Percentiles rank a stretch among this genome's conserved stretches.
phyloP scores from a whole-genome alignment of 345 rosid genomes.

The Citrus cavaleriei region DNA sequence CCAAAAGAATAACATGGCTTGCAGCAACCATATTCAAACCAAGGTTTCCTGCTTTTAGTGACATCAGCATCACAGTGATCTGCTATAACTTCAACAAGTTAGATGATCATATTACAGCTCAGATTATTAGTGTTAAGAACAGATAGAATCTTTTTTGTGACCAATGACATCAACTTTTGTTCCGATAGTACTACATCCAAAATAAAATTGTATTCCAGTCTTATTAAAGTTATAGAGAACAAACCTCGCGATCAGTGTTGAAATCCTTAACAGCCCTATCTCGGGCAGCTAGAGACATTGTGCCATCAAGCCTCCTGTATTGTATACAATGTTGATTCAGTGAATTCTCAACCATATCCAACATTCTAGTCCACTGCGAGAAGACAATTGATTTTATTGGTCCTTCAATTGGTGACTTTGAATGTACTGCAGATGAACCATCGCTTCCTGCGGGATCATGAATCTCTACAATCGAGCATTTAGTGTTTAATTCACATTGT shows the following conservation, averaged over 20 bases:
- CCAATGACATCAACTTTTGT: background rate
- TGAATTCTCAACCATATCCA: slow-evolving; percentile 68
- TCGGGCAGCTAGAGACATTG: slow-evolving; percentile 70
- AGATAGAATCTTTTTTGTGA: background rate
- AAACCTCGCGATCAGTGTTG: slow-evolving; percentile 71
- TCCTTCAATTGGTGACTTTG: slow-evolving; percentile 29
- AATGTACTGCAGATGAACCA: slow-evolving; percentile 26
- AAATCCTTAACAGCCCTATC: slow-evolving; percentile 89
- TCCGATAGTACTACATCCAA: background rate
- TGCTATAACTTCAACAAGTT: slow-evolving; percentile 30
- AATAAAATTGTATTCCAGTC: background rate
- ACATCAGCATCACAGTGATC: slow-evolving; percentile 91
- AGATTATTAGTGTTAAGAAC: background rate
- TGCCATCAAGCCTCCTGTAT: slow-evolving; percentile 89
- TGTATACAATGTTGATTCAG: slow-evolving; percentile 44
- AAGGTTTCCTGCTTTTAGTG: slow-evolving; percentile 92
- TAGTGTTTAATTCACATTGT: slow-evolving; percentile 27
- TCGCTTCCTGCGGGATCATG: slow-evolving; percentile 24
- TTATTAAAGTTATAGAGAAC: background rate
- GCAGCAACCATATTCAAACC: slow-evolving; percentile 99
- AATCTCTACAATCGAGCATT: slow-evolving; percentile 25
- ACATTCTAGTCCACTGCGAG: slow-evolving; percentile 96
- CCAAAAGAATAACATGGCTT: slow-evolving; percentile 87
- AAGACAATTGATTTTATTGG: slow-evolving; percentile 79
- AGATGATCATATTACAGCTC: background rate